Base-by-base conservation (phyloP, 2,329 filamentous ascomycete genomes). In the Sporothrix pseudoabietina region DNA sequence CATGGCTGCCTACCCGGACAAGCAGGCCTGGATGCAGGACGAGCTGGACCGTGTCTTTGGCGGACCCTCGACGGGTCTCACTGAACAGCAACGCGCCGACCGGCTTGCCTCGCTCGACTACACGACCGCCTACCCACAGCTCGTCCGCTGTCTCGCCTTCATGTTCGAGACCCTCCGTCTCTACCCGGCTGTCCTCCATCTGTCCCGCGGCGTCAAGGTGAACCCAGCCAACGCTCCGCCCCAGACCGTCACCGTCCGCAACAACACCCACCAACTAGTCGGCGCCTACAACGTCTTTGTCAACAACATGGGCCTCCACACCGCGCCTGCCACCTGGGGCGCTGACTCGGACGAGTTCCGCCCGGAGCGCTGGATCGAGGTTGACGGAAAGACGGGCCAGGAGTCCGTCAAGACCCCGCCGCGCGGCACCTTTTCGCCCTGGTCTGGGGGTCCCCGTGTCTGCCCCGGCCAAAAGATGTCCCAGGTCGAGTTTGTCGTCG, bases 381-480 rank as follows among this genome's bases (percentile, higher is more conserved):
- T 76, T 1, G 65, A n/a, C 72, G 9, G 76, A 73, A 0, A 72
- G 74, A 63, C 59, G 8, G 72, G 72, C 71, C 52, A 30, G 26
- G 32, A 75, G 39, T 49, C 30, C 12, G 35, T 65, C 26, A 32
- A 39, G 22, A 22, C 41, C 14, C 44, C 79, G 19, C 82, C 83
- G 0, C 82, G 81, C 55, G 84, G 83, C 0, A 78, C 79, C 0
- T 88, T 83, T 74, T 59, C 84, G 1, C 82, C 86, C 0, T 88
- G 86, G 85, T 83, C 84, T 0, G 77, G 75, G 3, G 86, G 86
- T 0, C 85, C 85, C 12, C 78, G 86, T 5, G 78, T 84, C 4
- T 88, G 86, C 76, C 85, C 85, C 0, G 87, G 86, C 0, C 81
- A 84, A 80, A 87, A 87, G 76, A 85, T 88, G 81, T 81, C 85